Percentiles rank a stretch among this genome's conserved stretches.
These are phyloP conservation scores for Sorghum bicolor DNA, from an alignment of 176 grass and related monocot species.

Conservation along the genomic window DNA sequence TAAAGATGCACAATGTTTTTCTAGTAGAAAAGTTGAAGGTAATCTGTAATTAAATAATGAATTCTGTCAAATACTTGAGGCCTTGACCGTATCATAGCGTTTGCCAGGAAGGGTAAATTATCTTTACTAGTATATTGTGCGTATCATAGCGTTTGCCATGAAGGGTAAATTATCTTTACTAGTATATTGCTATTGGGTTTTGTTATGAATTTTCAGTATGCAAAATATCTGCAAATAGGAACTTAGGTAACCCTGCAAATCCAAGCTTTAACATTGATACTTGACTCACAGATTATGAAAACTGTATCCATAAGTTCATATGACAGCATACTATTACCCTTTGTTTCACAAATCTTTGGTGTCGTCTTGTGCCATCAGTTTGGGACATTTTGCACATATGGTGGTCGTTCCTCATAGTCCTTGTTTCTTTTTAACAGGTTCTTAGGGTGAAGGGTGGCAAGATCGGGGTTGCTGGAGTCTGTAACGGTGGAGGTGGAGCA, in stretches of 20 bases:
- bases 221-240: background rate
- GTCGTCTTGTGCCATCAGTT: background rate
- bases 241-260: background rate
- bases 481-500: constrained; percentile 87
- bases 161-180: background rate
- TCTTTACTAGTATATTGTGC: background rate
- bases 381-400: background rate
- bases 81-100: background rate
- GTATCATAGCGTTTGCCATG: background rate
- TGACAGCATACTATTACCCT: background rate
- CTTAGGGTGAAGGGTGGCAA: constrained; percentile 65
- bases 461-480: constrained; percentile 80
- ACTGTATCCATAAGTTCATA: background rate
- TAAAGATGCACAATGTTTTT: background rate
- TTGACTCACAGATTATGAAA: background rate
- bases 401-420: background rate
- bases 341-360: background rate
- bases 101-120: background rate
- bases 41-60: background rate
- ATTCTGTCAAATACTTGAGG: background rate
- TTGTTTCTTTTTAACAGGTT: constrained; percentile 45
- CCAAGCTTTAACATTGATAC: background rate
- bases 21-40: background rate
- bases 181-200: background rate
- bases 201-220: background rate